Conservation (phyloP, 1,284 basidiomycete species). For the Ustilago sp. region DNA sequence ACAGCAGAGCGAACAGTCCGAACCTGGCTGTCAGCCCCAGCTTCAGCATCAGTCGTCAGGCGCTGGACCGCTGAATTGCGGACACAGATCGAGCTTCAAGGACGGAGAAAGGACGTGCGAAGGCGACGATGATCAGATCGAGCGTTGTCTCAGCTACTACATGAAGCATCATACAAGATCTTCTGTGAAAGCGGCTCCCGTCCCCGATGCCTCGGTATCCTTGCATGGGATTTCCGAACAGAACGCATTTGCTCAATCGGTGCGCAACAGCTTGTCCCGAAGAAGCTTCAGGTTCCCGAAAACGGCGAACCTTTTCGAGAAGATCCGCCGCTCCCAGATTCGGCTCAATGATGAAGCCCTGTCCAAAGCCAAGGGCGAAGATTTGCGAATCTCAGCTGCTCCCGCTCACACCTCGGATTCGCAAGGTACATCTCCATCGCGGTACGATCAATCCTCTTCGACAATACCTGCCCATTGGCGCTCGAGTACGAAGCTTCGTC, state of each 20-base stretch:
- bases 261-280: neutral
- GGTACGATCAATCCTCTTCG: conserved; percentile 7
- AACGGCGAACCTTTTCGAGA: conserved; percentile 23
- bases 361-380: conserved; percentile 12
- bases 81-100: neutral
- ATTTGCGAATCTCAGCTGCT: neutral
- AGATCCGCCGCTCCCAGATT: conserved; percentile 33
- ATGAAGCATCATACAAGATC: conserved; percentile 21
- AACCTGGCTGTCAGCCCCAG: neutral
- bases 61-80: neutral
- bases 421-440: neutral
- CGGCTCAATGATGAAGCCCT: conserved; percentile 36
- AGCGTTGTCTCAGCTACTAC: conserved; percentile 50
- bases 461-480: conserved; percentile 28
- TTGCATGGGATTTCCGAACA: neutral
- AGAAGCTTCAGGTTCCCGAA: conserved; percentile 23
- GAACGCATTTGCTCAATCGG: neutral
- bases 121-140: conserved; percentile 29
- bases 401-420: neutral
- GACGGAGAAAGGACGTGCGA: conserved; percentile 19
- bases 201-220: neutral
- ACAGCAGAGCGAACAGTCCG: neutral
- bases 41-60: neutral
- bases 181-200: neutral
- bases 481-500: conserved; percentile 9